phyloP scores from a whole-genome alignment of 164 flowering plant species.

The Akebia trifoliata region DNA sequence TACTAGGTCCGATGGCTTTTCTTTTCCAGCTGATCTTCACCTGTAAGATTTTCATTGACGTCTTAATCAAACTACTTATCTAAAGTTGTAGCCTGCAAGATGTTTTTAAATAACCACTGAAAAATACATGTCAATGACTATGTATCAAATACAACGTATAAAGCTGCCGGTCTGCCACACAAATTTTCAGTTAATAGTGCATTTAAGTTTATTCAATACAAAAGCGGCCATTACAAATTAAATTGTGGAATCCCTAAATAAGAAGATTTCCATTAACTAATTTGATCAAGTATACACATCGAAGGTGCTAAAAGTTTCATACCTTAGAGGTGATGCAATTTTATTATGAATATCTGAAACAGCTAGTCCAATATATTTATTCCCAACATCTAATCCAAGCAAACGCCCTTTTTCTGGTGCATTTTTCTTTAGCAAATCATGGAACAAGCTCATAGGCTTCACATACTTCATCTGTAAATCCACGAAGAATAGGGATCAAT shows the following conservation, averaged over 20 bases:
- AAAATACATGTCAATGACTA: not conserved
- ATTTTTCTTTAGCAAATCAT: constrained; percentile 33
- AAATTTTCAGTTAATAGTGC: not conserved
- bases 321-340: constrained; percentile 76
- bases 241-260: not conserved
- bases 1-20: too few species aligned
- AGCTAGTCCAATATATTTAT: constrained; percentile 76
- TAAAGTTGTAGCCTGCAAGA: too few species aligned
- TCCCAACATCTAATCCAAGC: constrained; percentile 88
- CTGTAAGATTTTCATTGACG: too few species aligned
- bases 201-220: not conserved
- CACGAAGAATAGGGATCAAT: not conserved
- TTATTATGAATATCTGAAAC: constrained; percentile 61
- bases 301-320: not conserved
- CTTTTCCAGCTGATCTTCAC: too few species aligned
- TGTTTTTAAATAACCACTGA: not conserved
- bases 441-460: constrained; percentile 54
- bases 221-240: not conserved
- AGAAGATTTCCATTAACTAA: not conserved
- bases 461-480: constrained; percentile 50
- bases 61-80: too few species aligned
- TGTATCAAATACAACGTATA: not conserved
- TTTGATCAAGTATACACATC: not conserved
- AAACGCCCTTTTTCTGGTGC: constrained; percentile 38
- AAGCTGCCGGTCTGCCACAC: not conserved